phyloP scores from a whole-genome alignment of 805 yeast genomes.

The Candida morakotiae region DNA sequence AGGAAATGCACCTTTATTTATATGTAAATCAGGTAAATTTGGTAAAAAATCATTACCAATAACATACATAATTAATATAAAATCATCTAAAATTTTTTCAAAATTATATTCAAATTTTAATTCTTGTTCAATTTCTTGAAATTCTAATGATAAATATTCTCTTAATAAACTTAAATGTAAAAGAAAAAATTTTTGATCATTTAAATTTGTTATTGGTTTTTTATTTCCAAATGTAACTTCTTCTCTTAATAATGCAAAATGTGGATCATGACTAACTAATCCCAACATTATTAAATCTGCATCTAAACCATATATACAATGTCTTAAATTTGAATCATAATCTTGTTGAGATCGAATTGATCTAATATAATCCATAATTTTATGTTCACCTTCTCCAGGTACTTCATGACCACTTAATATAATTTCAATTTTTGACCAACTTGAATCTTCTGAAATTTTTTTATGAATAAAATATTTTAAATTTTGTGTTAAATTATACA shows the following conservation, averaged over 20 bases:
- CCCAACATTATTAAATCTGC: constrained; percentile 96
- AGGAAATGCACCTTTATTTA: constrained; percentile 97
- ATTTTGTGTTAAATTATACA: constrained; percentile 81
- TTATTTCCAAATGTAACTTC: constrained; percentile 84
- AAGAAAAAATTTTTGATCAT: constrained; percentile 75
- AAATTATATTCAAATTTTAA: constrained; percentile 71
- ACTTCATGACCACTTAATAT: constrained; percentile 91
- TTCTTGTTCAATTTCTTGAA: constrained; percentile 61
- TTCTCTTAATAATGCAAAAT: constrained; percentile 88
- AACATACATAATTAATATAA: constrained; percentile 85
- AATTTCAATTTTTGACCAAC: constrained; percentile 77
- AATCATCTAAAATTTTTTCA: constrained; percentile 88
- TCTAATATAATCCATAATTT: constrained; percentile 90
- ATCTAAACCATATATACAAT: constrained; percentile 92
- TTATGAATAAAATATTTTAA: constrained; percentile 84
- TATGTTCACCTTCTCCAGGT: constrained; percentile 99
- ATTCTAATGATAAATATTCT: constrained; percentile 87
- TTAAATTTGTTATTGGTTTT: constrained; percentile 41
- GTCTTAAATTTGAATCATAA: constrained; percentile 79
- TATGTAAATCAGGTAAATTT: constrained; percentile 86
- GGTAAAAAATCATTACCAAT: constrained; percentile 98
- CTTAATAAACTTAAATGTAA: constrained; percentile 84
- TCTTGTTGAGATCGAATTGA: constrained; percentile 66
- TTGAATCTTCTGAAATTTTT: constrained; percentile 79
- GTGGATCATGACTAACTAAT: constrained; percentile 90